Conservation (phyloP, 495 filamentous ascomycete species). For the Penicillium coprophilum region DNA sequence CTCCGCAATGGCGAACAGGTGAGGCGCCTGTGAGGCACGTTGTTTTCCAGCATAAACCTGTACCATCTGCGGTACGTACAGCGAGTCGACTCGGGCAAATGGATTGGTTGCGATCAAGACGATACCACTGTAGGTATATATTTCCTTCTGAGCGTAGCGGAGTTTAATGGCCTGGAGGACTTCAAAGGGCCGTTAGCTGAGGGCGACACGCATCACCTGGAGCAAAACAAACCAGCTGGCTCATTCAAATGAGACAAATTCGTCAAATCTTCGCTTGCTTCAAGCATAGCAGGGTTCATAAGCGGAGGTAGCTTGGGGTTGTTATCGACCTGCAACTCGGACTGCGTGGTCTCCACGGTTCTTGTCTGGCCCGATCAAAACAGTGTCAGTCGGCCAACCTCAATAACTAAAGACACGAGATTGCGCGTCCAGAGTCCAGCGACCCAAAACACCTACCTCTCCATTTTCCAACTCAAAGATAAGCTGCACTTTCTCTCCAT, state of each 20-base stretch:
- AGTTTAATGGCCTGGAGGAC: conserved; percentile 97
- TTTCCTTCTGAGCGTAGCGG: conserved; percentile 97
- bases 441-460: conserved; percentile 64
- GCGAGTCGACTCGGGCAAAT: conserved; percentile 94
- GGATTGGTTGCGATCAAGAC: conserved; percentile 98
- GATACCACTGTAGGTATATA: conserved; percentile 99
- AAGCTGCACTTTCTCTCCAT: conserved; percentile 83
- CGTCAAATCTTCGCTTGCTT: conserved; percentile 97
- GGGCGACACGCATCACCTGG: neutral
- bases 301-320: conserved; percentile 74
- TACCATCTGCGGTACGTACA: conserved; percentile 99
- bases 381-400: conserved; percentile 24
- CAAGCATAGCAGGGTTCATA: conserved; percentile 98
- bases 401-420: neutral
- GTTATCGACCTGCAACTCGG: conserved; percentile 74
- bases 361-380: conserved; percentile 56
- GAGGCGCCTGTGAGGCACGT: conserved; percentile 90
- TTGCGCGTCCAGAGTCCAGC: neutral
- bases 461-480: conserved; percentile 87
- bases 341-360: conserved; percentile 75
- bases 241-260: conserved; percentile 98
- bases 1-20: conserved; percentile 98
- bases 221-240: conserved; percentile 73
- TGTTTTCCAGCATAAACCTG: conserved; percentile 99
- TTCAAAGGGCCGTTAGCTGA: conserved; percentile 47